Conservation (phyloP, 2,329 filamentous ascomycete species). For the Fusarium scirpi region DNA sequence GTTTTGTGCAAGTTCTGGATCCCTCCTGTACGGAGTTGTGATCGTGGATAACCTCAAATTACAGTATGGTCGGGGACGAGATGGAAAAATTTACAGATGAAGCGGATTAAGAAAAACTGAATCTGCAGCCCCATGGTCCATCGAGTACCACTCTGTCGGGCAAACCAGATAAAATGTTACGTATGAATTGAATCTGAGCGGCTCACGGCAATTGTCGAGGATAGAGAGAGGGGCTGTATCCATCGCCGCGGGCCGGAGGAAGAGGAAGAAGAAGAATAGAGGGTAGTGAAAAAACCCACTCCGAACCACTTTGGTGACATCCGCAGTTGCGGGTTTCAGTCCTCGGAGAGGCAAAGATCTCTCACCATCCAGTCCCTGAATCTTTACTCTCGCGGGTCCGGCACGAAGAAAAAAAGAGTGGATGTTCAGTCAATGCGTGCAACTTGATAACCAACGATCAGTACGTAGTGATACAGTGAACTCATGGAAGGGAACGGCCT, state of each 20-base stretch:
- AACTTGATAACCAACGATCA: constrained; percentile 33
- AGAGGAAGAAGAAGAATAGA: constrained; percentile 29
- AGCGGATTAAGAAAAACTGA: background rate
- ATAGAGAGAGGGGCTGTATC: constrained; percentile 34
- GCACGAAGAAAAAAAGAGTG: constrained; percentile 8
- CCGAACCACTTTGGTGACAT: constrained; percentile 43
- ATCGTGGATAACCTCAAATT: constrained; percentile 37
- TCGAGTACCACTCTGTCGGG: constrained; percentile 28
- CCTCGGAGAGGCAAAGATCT: constrained; percentile 36
- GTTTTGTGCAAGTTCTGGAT: constrained; percentile 42
- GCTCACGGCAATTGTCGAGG: constrained; percentile 21
- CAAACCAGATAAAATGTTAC: constrained; percentile 20
- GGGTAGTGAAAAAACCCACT: constrained; percentile 32
- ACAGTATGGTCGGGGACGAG: constrained; percentile 46
- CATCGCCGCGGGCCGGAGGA: constrained; percentile 43
- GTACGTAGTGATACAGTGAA: constrained; percentile 37
- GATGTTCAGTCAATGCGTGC: constrained; percentile 7
- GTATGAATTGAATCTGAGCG: constrained; percentile 17
- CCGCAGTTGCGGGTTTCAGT: constrained; percentile 23
- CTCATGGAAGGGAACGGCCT: constrained; percentile 35
- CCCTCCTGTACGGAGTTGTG: background rate
- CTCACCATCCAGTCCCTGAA: background rate
- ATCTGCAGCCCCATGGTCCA: constrained; percentile 15
- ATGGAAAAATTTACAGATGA: background rate
- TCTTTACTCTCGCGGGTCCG: constrained; percentile 10